phyloP scores from a whole-genome alignment of 1,139 yeast genomes.

The Geotrichum aggregatum region DNA sequence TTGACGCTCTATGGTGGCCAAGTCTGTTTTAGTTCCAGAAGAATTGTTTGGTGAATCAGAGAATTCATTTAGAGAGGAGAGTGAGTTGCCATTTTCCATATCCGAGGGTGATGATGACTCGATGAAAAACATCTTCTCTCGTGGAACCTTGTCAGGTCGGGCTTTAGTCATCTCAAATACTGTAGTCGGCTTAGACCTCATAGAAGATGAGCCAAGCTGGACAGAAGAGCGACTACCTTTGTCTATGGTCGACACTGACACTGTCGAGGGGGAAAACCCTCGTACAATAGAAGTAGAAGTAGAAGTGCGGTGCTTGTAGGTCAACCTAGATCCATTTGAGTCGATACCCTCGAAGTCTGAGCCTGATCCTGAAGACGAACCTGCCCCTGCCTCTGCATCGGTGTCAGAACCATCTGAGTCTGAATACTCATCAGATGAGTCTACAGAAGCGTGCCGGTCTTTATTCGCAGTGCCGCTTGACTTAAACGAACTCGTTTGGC shows the following conservation, averaged over 20 bases:
- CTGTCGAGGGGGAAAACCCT: slow-evolving; percentile 45
- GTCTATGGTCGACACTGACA: slow-evolving; percentile 32
- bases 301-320: slow-evolving; percentile 29
- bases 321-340: slow-evolving; percentile 22
- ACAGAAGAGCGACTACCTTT: slow-evolving; percentile 1
- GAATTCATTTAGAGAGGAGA: slow-evolving; percentile 16
- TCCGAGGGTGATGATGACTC: slow-evolving; percentile 56
- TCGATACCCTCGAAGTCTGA: slow-evolving; percentile 23
- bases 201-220: slow-evolving; percentile 13
- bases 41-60: slow-evolving; percentile 1
- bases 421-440: slow-evolving; percentile 8
- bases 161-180: slow-evolving; percentile 27
- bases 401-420: not conserved
- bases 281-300: slow-evolving; percentile 45
- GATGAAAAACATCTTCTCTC: slow-evolving; percentile 58
- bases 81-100: slow-evolving; percentile 29
- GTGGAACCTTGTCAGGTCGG: slow-evolving; percentile 31
- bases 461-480: not conserved
- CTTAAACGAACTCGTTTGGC: not conserved
- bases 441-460: not conserved
- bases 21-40: not conserved
- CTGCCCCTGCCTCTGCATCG: too few species aligned
- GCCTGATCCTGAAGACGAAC: slow-evolving; percentile 11
- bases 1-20: slow-evolving; percentile 3
- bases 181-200: slow-evolving; percentile 8